Evolutionary conservation across 2,329 filamentous ascomycete species (phyloP), one percentile per base, ranked within the genome.

Genomic region (Colletotrichum limetticola): DNA sequence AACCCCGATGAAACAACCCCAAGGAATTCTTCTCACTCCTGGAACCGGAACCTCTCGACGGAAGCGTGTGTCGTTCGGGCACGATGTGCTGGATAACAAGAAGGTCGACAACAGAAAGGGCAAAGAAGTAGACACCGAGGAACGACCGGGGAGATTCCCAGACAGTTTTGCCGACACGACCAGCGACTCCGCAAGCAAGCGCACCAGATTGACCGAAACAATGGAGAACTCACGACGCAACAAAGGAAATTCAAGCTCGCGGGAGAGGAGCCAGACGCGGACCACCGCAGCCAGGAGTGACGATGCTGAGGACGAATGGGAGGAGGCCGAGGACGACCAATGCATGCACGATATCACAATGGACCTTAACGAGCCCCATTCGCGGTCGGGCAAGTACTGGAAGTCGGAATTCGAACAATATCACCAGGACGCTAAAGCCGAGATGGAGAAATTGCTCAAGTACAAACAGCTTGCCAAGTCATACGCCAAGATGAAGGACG

Each of bases 381-480:
- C 93, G 2, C 89, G 92, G 72, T 95, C 93, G 4, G 93, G 93
- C 7, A 91, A 89, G 77, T 95, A 93, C 82, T 96, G 94, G 94
- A 95, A 95, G 82, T 88, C 90, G 28, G 90, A 95, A 78, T 95
- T 93, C 77, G 89, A 94, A 76, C 89, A 87, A 67, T 96, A 95
- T 78, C 91, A 94, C 61, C 86, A 90, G 57, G 92, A 93, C 74
- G 93, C 93, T 75, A 91, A 90, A 80, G 88, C 86, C 56, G 92
- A 95, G 81, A 92, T 95, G 86, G 91, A 91, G 83, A 94, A 93
- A 83, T 86, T 96, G 78, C 88, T 95, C 79, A 91, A 90, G 79
- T 95, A 95, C 85, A 94, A 95, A 84, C 90, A 94, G 79, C 86
- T 94, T 74, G 93, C 93, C 70, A 95, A 94, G 82, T 92, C 91